phyloP scores from a whole-genome alignment of 306 rosid species.

The Trifolium repens region DNA sequence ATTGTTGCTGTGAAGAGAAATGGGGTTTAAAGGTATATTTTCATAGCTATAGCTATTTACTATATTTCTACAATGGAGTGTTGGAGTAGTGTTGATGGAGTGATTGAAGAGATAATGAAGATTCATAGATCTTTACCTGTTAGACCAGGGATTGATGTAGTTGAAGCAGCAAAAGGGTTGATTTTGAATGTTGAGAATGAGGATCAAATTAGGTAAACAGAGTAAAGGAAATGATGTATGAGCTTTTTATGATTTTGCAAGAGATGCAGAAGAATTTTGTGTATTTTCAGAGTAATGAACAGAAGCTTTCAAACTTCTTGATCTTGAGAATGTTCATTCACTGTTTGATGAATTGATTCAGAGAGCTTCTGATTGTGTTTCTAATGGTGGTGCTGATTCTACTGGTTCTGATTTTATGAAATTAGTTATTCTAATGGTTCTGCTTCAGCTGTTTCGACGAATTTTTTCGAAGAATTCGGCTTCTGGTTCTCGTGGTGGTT shows the following conservation, averaged over 20 bases:
- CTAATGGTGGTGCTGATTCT: constrained; percentile 45
- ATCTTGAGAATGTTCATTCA: constrained; percentile 66
- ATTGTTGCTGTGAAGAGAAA: too few relatives aligned
- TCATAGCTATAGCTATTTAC: too few relatives aligned
- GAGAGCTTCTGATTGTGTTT: constrained; percentile 77
- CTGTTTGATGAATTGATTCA: constrained; percentile 80
- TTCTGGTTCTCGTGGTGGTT: constrained; percentile 43
- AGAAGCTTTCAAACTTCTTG: constrained; percentile 71
- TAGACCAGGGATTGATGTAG: constrained; percentile 73
- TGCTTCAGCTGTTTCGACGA: constrained; percentile 27
- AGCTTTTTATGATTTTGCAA: too few relatives aligned
- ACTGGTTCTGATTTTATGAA: constrained; percentile 18
- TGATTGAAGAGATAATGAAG: constrained; percentile 80
- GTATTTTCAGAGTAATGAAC: constrained; percentile 60
- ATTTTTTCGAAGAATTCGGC: constrained; percentile 23
- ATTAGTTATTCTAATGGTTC: constrained; percentile 42
- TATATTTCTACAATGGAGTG: too few relatives aligned
- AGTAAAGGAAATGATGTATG: too few relatives aligned
- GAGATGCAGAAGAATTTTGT: constrained; percentile 72
- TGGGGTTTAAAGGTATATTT: too few relatives aligned
- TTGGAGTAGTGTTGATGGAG: constrained; percentile 54
- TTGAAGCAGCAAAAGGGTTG: constrained; percentile 71
- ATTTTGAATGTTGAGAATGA: constrained; percentile 68
- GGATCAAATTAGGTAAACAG: constrained; percentile 62
- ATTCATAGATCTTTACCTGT: constrained; percentile 72